phyloP scores from a whole-genome alignment of 1,284 basidiomycete genomes.

The Coniophora puteana region DNA sequence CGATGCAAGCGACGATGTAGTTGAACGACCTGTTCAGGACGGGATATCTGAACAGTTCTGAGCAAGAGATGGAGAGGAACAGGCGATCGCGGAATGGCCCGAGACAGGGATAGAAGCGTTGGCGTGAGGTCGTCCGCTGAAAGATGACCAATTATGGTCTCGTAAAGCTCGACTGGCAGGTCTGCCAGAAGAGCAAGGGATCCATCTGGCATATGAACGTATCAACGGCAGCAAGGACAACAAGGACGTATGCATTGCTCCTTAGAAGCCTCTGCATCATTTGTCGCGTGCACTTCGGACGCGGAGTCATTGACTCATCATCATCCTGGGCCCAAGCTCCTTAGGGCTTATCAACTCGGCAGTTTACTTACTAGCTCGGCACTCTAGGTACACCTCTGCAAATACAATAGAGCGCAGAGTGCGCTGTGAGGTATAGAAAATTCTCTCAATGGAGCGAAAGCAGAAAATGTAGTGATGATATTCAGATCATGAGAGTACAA shows the following conservation, averaged over 20 bases:
- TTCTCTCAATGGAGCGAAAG: not conserved
- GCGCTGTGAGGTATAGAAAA: no score
- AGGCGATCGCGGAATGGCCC: slow-evolving; percentile 50
- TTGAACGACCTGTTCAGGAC: slow-evolving; percentile 39
- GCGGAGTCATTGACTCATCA: not conserved
- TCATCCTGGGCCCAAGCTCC: not conserved
- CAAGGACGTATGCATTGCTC: no score
- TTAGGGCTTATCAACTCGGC: not conserved
- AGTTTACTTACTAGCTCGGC: not conserved
- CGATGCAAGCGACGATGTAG: slow-evolving; percentile 48
- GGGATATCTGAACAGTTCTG: slow-evolving; percentile 40
- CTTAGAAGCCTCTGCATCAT: no score
- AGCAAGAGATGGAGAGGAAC: slow-evolving; percentile 52
- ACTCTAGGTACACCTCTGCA: not conserved
- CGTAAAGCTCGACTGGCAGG: slow-evolving; percentile 62
- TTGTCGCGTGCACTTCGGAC: no score
- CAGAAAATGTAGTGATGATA: not conserved
- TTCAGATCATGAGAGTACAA: slow-evolving; percentile 8
- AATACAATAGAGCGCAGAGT: no score
- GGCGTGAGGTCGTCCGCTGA: slow-evolving; percentile 35
- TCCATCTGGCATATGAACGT: slow-evolving; percentile 2
- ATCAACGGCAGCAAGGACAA: no score
- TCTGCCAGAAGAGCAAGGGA: slow-evolving; percentile 14
- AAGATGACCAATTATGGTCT: slow-evolving; percentile 45
- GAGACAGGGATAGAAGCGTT: slow-evolving; percentile 47